Evolutionary conservation across 345 rosid species (phyloP), one percentile per base, ranked within the genome.

Genomic region (Heritiera littoralis): DNA sequence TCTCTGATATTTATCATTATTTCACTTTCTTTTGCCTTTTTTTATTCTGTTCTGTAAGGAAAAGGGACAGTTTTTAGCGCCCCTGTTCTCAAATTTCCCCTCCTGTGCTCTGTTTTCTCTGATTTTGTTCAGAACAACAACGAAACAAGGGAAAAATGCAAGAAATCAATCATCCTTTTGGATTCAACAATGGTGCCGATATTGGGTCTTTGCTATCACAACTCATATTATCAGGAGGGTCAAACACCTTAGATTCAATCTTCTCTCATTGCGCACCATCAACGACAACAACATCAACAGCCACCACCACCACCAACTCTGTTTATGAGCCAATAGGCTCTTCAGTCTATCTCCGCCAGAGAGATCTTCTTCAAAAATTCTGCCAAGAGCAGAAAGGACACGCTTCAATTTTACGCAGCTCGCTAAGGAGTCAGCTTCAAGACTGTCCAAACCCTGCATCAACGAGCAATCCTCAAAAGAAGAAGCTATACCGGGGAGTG

Each of bases 401-500:
- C 76, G 72, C 68, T 40, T 18, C 77, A 1, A 61, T 75, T 23
- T 23, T 78, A 8, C 46, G 14, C 48, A 46, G 66, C 72, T 63
- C 68, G 2, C 32, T 60, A 9, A 51, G 84, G 56, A 78, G 32
- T 76, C 79, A 79, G 65, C 74, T 78, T 78, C 87, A 81, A 60
- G 85, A 82, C 85, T 69, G 72, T 78, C 87, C 79, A 66, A 87
- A 83, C 85, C 76, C 90, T 6, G 56, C 80, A 28, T 30, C 79
- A 6, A 55, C 82, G 7, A 74, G 80, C 69, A 72, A 73, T 35
- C 90, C 86, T 2, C 70, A 38, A 72, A 93, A 81, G 91, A 91
- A 89, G 90, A 96, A 96, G 79, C 88, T 91, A 32, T 96, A 96
- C 92, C 86, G 98, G 78, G 99, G 99, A 80, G 99, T 96, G 80